A percentile compares a stretch with the other conserved stretches of the same genome.
Conservation (phyloP, 2,329 filamentous ascomycete species). For the Dactylella cylindrospora region DNA sequence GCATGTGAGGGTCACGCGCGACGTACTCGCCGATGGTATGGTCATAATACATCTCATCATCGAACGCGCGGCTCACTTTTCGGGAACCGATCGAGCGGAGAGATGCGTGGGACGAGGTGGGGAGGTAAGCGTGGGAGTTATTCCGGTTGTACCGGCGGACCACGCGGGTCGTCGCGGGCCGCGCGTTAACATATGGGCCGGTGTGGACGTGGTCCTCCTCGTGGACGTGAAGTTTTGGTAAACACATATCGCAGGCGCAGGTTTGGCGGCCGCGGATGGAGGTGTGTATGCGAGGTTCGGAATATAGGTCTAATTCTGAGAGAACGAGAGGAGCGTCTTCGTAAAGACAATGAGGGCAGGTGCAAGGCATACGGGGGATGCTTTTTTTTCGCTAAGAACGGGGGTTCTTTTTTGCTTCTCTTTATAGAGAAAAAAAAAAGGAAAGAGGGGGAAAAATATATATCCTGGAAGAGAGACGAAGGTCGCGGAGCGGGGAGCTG, state of each 20-base stretch:
- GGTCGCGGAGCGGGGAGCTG: too few relatives aligned
- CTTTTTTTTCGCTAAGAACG: too few relatives aligned
- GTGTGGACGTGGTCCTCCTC: slow-evolving; percentile 15
- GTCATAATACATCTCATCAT: slow-evolving; percentile 11
- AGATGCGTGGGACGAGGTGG: slow-evolving; percentile 14
- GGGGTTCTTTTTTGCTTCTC: too few relatives aligned
- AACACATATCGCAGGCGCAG: slow-evolving; percentile 18
- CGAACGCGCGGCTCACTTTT: slow-evolving; percentile 2
- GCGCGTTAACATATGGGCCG: slow-evolving; percentile 10
- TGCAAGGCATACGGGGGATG: too few relatives aligned
- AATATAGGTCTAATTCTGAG: too few relatives aligned
- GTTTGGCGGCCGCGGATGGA: too few relatives aligned
- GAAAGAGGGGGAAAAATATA: slow-evolving; percentile 3
- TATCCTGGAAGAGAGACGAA: too few relatives aligned
- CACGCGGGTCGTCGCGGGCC: not conserved
- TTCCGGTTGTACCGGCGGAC: not conserved
- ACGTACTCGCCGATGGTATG: slow-evolving; percentile 2
- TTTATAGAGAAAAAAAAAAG: too few relatives aligned
- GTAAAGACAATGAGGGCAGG: too few relatives aligned
- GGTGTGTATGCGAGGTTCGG: too few relatives aligned
- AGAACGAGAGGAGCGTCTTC: too few relatives aligned
- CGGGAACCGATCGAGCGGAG: slow-evolving; percentile 6
- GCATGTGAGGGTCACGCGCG: not conserved
- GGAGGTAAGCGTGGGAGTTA: too few relatives aligned
- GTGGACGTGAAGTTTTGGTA: slow-evolving; percentile 11